Percentiles rank a stretch among this genome's conserved stretches.
Conservation (phyloP, 805 yeast genomes). For the Cyberlindnera mycetangii region DNA sequence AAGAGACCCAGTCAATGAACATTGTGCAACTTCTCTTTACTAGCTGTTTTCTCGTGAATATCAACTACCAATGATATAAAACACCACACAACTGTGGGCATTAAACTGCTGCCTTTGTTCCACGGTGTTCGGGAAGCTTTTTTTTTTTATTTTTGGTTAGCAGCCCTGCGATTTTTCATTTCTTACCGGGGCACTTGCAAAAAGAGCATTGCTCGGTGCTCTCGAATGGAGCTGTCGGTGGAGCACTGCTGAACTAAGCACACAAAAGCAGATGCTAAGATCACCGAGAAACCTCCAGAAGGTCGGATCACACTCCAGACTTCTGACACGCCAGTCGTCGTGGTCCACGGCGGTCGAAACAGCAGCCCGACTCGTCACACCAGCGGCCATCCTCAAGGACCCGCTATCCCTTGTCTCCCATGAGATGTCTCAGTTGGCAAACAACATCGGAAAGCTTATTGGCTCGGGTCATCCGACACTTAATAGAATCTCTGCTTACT, state of each 20-base stretch:
- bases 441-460: slow-evolving; percentile 78
- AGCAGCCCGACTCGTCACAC: slow-evolving; percentile 74
- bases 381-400: slow-evolving; percentile 57
- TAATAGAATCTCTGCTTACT: slow-evolving; percentile 89
- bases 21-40: no score
- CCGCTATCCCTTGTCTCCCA: slow-evolving; percentile 89
- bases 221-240: not conserved
- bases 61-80: no score
- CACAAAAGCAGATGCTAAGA: slow-evolving; percentile 2
- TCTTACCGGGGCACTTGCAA: no score
- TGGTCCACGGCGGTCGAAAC: slow-evolving; percentile 61
- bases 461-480: slow-evolving; percentile 94
- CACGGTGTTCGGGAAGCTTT: not conserved
- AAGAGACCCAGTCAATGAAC: slow-evolving; percentile 19
- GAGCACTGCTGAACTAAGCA: not conserved
- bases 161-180: slow-evolving; percentile 2
- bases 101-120: not conserved
- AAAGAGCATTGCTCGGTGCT: no score
- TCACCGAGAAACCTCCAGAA: slow-evolving; percentile 4
- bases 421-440: slow-evolving; percentile 88
- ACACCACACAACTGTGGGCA: not conserved
- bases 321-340: slow-evolving; percentile 26
- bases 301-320: not conserved
- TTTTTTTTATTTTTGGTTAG: slow-evolving; percentile 1
- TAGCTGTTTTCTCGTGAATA: no score